Base-by-base conservation (phyloP, 192 early-diverging fungal species). In the Funneliformis geosporum region DNA sequence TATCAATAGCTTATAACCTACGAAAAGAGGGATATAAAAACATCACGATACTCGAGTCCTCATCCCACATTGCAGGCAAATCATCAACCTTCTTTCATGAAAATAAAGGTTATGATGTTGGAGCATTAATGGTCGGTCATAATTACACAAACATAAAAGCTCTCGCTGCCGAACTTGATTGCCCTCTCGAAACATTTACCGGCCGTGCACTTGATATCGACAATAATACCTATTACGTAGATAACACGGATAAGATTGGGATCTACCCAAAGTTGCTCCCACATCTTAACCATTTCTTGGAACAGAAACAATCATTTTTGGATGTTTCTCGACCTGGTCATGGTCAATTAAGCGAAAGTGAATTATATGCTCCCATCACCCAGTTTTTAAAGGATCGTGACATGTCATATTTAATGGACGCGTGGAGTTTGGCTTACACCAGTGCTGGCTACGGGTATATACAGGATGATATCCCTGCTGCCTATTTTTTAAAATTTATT, bases 361-460 rank as follows among this genome's bases (percentile, higher is more conserved):
- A 64, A n/a, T 8, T 76, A 18, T 76, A 64, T 10, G 60, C 75
- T 0, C 75, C 75, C 10, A 76, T 76, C 14, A 8, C 39, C 12
- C 75, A 76, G 46, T 76, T 64, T 27, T 50, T 76, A 33, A 76
- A 62, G n/a, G 75, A 44, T 6, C 18, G 42, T 11, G 40, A 76
- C 7, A 40, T 76, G 60, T 38, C 61, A 0, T 76, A 76, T 62
- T 39, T 76, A 33, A 60, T 46, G 16, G 75, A 76, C 14, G 75
- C 60, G 14, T 76, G 75, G 75, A 23, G 18, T 64, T 65, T 76
- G 21, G 75, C 75, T 42, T 76, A 64, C 21, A 76, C 75, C 21
- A 64, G 60, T 43, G 75, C 75, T 40, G 75, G 75, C 4, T 76
- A 76, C 25, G 75, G 75, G 7, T 76, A 76, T 23, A 44, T 76